Percentiles rank a stretch among this genome's conserved stretches.
phyloP scores from a whole-genome alignment of 2,329 filamentous ascomycete species.

The Aspergillus carbonarius region DNA sequence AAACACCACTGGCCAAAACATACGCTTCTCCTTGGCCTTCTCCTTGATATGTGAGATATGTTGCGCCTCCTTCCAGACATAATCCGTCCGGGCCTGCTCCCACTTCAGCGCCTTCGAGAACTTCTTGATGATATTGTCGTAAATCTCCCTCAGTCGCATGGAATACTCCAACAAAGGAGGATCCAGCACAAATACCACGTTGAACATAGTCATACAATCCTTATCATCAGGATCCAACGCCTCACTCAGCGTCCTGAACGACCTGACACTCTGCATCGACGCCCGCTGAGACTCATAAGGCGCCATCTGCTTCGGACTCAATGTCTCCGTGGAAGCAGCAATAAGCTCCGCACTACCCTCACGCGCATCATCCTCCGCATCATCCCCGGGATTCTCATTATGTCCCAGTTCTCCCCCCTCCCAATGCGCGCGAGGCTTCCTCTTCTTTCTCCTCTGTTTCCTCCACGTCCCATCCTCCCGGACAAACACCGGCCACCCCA shows the following conservation, averaged over 20 bases:
- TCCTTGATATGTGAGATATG: slow-evolving; percentile 78
- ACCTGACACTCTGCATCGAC: slow-evolving; percentile 22
- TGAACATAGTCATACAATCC: slow-evolving; percentile 91
- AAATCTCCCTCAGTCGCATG: slow-evolving; percentile 71
- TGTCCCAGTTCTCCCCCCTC: slow-evolving; percentile 36
- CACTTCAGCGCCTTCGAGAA: slow-evolving; percentile 90
- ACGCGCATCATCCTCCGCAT: slow-evolving; percentile 34
- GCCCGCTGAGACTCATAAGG: slow-evolving; percentile 26
- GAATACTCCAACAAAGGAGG: slow-evolving; percentile 76
- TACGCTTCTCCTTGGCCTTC: slow-evolving; percentile 66
- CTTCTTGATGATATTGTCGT: slow-evolving; percentile 86
- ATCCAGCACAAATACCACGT: slow-evolving; percentile 87
- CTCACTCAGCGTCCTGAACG: slow-evolving; percentile 23
- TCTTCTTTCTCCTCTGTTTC: slow-evolving; percentile 58
- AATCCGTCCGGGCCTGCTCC: slow-evolving; percentile 84
- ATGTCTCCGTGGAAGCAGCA: slow-evolving; percentile 29
- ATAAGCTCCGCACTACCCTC: slow-evolving; percentile 34
- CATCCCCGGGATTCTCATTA: slow-evolving; percentile 34
- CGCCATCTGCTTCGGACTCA: slow-evolving; percentile 23
- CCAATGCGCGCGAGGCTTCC: slow-evolving; percentile 34
- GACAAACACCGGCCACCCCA: slow-evolving; percentile 82
- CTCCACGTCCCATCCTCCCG: slow-evolving; percentile 75
- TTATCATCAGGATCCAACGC: slow-evolving; percentile 40
- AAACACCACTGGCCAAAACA: slow-evolving; percentile 3
- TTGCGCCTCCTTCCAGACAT: slow-evolving; percentile 89